Evolutionary conservation across 1,284 basidiomycete genomes (phyloP).

Genomic region (Spongispora temasekensis): DNA sequence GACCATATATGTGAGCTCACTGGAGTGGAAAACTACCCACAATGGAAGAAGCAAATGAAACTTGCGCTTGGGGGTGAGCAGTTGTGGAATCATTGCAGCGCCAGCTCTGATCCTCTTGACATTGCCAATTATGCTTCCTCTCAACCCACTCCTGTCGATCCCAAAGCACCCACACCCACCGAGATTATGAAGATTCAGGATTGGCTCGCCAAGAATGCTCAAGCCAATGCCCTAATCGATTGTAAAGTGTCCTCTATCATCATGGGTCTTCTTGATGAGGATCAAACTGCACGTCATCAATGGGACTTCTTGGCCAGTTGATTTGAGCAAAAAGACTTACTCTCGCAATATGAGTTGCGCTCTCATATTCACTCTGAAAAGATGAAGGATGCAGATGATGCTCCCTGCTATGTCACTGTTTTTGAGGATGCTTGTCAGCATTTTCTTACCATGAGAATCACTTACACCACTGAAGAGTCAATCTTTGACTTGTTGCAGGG

Average conservation of each 20-base stretch:
- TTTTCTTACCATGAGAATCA: neutral
- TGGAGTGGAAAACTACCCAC: neutral
- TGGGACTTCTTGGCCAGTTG: neutral
- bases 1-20: conserved; percentile 3
- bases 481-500: conserved; percentile 8
- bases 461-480: neutral
- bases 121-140: neutral
- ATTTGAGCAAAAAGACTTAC: neutral
- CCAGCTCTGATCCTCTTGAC: neutral
- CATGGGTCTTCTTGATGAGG: fast-evolving
- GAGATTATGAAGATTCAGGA: neutral
- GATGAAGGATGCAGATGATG: conserved; percentile 2
- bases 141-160: neutral
- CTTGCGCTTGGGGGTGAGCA: neutral
- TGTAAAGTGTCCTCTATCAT: neutral
- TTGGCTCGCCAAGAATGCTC: neutral
- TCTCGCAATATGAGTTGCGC: neutral
- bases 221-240: neutral
- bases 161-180: neutral
- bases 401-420: neutral
- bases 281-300: neutral
- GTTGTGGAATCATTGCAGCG: neutral
- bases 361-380: neutral
- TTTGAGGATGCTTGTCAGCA: neutral
- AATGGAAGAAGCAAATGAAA: neutral